These are phyloP conservation scores for Penicillium freii DNA, from an alignment of 2,329 filamentous ascomycete genomes.

Conservation along the genomic window DNA sequence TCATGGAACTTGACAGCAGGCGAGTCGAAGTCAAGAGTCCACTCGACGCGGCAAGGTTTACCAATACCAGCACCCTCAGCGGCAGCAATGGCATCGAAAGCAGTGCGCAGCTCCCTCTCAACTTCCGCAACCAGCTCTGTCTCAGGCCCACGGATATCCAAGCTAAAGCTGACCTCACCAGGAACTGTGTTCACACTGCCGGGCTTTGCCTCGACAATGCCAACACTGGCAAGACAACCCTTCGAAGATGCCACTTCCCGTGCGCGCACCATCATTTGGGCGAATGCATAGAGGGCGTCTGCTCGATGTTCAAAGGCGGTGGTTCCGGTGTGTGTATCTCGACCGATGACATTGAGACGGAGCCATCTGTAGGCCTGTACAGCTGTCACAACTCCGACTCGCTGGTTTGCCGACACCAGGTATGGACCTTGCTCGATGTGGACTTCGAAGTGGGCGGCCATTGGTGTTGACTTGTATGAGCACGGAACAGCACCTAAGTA, in stretches of 20 bases:
- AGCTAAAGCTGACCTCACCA: slow-evolving; percentile 63
- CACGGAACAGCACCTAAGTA: slow-evolving; percentile 60
- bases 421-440: slow-evolving; percentile 83
- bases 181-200: slow-evolving; percentile 74
- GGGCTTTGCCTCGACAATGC: slow-evolving; percentile 64
- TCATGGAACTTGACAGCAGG: slow-evolving; percentile 64
- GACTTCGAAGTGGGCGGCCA: slow-evolving; percentile 74
- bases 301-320: slow-evolving; percentile 65
- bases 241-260: slow-evolving; percentile 61
- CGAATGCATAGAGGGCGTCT: slow-evolving; percentile 67
- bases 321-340: slow-evolving; percentile 72
- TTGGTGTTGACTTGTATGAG: slow-evolving; percentile 58
- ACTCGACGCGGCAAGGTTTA: slow-evolving; percentile 55
- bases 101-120: slow-evolving; percentile 55
- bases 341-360: slow-evolving; percentile 63
- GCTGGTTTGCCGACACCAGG: slow-evolving; percentile 62
- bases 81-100: slow-evolving; percentile 60
- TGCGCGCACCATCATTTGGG: slow-evolving; percentile 65
- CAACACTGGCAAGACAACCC: slow-evolving; percentile 65
- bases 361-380: slow-evolving; percentile 76
- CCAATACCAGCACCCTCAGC: slow-evolving; percentile 55
- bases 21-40: slow-evolving; percentile 60
- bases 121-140: slow-evolving; percentile 58
- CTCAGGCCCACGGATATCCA: slow-evolving; percentile 63
- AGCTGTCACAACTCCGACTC: slow-evolving; percentile 68